Evolutionary conservation across 2,329 filamentous ascomycete species (phyloP), one percentile per base, ranked within the genome.

Genomic region (Colletotrichum destructivum): DNA sequence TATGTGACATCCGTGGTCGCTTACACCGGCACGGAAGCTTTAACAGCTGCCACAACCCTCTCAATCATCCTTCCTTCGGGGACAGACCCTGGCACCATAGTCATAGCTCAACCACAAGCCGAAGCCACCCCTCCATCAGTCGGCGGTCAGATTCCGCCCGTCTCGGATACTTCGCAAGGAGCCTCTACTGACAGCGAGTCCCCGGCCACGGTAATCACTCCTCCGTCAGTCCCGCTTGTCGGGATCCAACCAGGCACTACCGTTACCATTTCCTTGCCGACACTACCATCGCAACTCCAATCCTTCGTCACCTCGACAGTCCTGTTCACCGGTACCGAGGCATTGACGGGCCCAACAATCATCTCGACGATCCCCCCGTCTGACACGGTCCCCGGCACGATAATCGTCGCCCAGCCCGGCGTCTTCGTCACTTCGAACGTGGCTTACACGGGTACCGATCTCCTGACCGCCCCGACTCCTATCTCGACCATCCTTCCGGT

Each of bases 341-440:
- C 5, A 3, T 11, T 62, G 13, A 18, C 26, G 2, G 23, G 44
- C 23, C 63, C 63, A 4, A 60, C 46, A 1, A 35, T 46, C 2
- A 62, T 69, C 2, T 44, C 54, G 12, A 73, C 72, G 15, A 60
- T 70, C 2, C 35, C 31, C 2, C 62, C 66, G 23, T 46, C 18
- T 2, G 65, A 49, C 2, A 66, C 73, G 9, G 15, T 6, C 4
- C 68, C 73, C 4, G 71, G 73, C 3, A 72, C 72, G 0, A 59
- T 69, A 0, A 65, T 74, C 23, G 21, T 72, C 4, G 57, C 66
- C 3, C 46, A 47, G 16, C 65, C 72, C 4, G 62, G 16, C 15
- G 62, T 38, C 2, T 74, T 59, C 51, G 61, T 69, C 13, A 74
- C 71, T 4, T 62, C 73, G 8, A 59, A 61, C 12, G 64, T 51